phyloP scores from a whole-genome alignment of 2,329 filamentous ascomycete species.

The Phyllosticta citrichinensis region DNA sequence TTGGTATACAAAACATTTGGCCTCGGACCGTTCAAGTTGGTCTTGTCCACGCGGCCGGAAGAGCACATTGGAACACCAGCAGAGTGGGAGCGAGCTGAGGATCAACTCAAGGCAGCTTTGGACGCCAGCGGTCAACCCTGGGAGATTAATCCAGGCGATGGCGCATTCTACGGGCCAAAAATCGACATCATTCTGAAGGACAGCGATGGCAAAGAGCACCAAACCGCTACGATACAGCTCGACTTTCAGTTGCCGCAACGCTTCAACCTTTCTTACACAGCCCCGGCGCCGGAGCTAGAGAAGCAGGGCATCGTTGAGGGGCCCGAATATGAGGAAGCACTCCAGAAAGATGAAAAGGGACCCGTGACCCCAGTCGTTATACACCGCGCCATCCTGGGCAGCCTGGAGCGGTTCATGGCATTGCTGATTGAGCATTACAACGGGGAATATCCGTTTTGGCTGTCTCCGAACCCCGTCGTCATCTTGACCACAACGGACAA shows the following conservation, averaged over 20 bases:
- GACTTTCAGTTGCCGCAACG: slow-evolving; percentile 83
- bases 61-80: slow-evolving; percentile 66
- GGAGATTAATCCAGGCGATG: slow-evolving; percentile 69
- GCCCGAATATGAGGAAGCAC: neutral
- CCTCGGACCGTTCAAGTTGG: slow-evolving; percentile 63
- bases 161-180: slow-evolving; percentile 86
- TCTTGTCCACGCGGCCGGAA: slow-evolving; percentile 67
- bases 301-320: neutral
- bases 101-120: slow-evolving; percentile 54
- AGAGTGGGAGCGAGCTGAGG: slow-evolving; percentile 60
- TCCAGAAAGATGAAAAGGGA: slow-evolving; percentile 35
- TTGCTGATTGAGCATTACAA: slow-evolving; percentile 75
- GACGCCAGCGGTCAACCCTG: slow-evolving; percentile 56
- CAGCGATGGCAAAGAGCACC: slow-evolving; percentile 68
- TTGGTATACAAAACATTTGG: slow-evolving; percentile 61
- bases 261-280: slow-evolving; percentile 66
- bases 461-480: slow-evolving; percentile 68
- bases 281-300: slow-evolving; percentile 55
- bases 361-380: slow-evolving; percentile 59
- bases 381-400: slow-evolving; percentile 76
- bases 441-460: slow-evolving; percentile 78
- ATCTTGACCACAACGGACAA: slow-evolving; percentile 59
- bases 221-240: slow-evolving; percentile 80
- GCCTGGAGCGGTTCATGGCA: slow-evolving; percentile 75
- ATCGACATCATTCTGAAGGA: slow-evolving; percentile 79